These are phyloP conservation scores for Diplodia seriata DNA, from an alignment of 2,329 filamentous ascomycete species.

Conservation along the genomic window DNA sequence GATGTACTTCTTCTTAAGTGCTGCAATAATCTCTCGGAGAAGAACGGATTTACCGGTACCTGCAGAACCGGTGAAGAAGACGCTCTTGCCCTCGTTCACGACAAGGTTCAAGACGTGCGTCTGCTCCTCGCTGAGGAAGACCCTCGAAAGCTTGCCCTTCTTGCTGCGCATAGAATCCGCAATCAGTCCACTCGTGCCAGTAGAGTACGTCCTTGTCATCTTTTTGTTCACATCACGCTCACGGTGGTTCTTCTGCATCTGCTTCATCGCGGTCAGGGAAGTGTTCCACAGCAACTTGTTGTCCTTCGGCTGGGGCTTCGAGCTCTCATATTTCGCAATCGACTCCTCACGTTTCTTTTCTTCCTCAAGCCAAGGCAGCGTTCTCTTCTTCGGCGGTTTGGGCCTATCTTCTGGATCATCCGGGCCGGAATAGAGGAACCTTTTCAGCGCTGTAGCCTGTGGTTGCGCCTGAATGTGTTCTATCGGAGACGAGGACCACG, in stretches of 20 bases:
- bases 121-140: conserved; percentile 87
- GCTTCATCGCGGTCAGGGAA: conserved; percentile 75
- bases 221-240: conserved; percentile 68
- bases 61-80: conserved; percentile 97
- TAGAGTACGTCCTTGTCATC: conserved; percentile 48
- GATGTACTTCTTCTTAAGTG: conserved; percentile 76
- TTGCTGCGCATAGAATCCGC: conserved; percentile 59
- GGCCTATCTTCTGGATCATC: conserved; percentile 41
- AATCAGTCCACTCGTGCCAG: conserved; percentile 41
- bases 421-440: conserved; percentile 31
- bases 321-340: conserved; percentile 45
- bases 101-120: conserved; percentile 83
- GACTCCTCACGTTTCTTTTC: conserved; percentile 41
- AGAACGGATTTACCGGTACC: conserved; percentile 96
- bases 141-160: conserved; percentile 57
- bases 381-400: conserved; percentile 65
- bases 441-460: conserved; percentile 32
- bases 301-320: conserved; percentile 56
- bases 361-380: conserved; percentile 65
- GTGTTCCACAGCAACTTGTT: conserved; percentile 70
- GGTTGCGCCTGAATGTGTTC: conserved; percentile 51
- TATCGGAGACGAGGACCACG: conserved; percentile 75
- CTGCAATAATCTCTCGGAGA: conserved; percentile 87
- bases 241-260: conserved; percentile 76
- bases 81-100: conserved; percentile 78